Base-by-base conservation (phyloP, 176 grass and related monocot species). In the Oryza officinalis region DNA sequence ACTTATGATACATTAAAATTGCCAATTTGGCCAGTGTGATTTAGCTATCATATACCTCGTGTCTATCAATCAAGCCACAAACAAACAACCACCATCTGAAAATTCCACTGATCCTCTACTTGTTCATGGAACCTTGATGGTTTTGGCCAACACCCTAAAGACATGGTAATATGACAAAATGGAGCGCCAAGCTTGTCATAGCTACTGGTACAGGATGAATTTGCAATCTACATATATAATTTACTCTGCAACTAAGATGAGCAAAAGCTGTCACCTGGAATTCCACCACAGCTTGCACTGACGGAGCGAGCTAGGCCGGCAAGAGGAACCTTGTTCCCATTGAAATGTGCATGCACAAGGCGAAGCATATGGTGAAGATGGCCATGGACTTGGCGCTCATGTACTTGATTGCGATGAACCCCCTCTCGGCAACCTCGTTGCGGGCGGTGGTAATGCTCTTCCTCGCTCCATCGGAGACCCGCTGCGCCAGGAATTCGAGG, bases 301-400 rank as follows among this genome's bases (percentile, higher is more conserved):
- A 72, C 49, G 54, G 8, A 79, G 46, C 88, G 8, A 80, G 47
- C 86, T 88, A 94, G 43, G 82, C 76, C 7, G 95, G 84, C 45
- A 92, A 59, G 8, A 91, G 75, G 40, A 95, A 83, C 72, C 93
- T 91, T 18, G 87, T 88, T 38, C 90, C 92, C 14, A 94, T 91
- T 2, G 87, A 87, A 65, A 97, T 69, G 67, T 97, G 92, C 92
- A 97, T 82, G 86, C 92, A 97, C 66, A 97, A 72, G 15, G 92
- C 88, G 43, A 97, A 41, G 73, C 90, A 93, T 17, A 97, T 65
- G 3, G 90, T 90, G 64, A 93, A 63, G 67, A 94, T 78, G 4
- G 91, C 84, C 92, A 97, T 93, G 26, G 92, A 83, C 77, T 97
- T 97, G 32, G 95, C 78, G 22, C 90, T 68, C 2, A 92, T 66